These are phyloP conservation scores for Leccinum ochraceum DNA, from an alignment of 768 basidiomycete species.

Conservation along the genomic window DNA sequence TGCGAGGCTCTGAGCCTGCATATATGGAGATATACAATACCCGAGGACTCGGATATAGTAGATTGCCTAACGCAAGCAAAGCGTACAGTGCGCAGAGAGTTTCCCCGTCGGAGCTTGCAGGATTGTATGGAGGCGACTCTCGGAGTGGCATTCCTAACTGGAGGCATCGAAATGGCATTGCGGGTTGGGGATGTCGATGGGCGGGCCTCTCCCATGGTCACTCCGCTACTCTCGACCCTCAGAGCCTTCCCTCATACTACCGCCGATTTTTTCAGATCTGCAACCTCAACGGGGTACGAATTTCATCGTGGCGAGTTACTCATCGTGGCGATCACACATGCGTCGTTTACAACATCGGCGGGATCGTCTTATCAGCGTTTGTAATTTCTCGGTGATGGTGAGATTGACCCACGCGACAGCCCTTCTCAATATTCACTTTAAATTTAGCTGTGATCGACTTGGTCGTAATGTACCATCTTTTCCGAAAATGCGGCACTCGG, in stretches of 20 bases:
- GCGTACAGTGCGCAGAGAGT: conserved; percentile 42
- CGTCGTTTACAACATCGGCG: no score
- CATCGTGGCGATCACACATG: no score
- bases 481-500: no score
- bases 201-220: conserved; percentile 69
- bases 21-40: conserved; percentile 58
- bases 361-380: no score
- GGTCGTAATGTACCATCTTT: no score
- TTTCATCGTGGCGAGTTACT: no score
- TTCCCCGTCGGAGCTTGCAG: conserved; percentile 72
- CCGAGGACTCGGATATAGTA: conserved; percentile 38
- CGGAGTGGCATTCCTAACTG: conserved; percentile 73
- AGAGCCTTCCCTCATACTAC: conserved; percentile 7
- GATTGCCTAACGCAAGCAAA: conserved; percentile 28
- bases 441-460: no score
- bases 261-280: no score
- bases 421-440: no score
- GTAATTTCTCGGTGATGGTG: no score
- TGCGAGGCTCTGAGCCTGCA: conserved; percentile 54
- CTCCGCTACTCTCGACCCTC: conserved; percentile 48
- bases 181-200: conserved; percentile 68
- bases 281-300: no score
- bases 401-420: no score
- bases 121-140: conserved; percentile 89
- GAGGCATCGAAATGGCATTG: conserved; percentile 67